Evolutionary conservation across 305 asterid species (phyloP).

Genomic region (Ilex paraguariensis): DNA sequence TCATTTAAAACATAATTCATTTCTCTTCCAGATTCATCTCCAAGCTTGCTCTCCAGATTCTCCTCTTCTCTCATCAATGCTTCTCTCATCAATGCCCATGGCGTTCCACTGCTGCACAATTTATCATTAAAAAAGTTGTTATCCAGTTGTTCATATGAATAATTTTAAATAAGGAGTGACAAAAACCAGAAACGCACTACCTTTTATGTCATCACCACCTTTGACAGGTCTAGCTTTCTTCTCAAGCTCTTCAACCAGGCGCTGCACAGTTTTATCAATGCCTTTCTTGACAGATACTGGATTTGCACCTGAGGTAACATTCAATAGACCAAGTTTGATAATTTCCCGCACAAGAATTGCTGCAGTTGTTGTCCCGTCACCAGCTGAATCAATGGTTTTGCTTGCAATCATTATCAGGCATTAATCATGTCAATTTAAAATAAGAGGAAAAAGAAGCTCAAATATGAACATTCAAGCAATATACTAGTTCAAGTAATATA

Average conservation of each 20-base stretch:
- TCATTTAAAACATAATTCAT: too few relatives aligned
- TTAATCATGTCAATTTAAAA: background rate
- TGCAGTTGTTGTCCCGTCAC: slow-evolving; percentile 98
- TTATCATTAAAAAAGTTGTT: background rate
- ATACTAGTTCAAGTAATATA: too few relatives aligned
- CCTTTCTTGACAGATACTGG: slow-evolving; percentile 92
- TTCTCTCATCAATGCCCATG: too few relatives aligned
- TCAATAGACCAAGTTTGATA: slow-evolving; percentile 80
- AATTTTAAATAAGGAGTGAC: background rate
- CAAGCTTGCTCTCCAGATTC: too few relatives aligned
- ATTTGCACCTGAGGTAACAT: slow-evolving; percentile 97
- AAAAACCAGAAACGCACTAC: slow-evolving; percentile 24
- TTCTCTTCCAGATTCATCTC: too few relatives aligned
- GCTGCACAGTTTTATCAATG: slow-evolving; percentile 80
- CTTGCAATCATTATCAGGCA: slow-evolving; percentile 71
- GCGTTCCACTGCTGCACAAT: too few relatives aligned
- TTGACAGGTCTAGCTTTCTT: slow-evolving; percentile 87
- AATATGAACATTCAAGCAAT: too few relatives aligned
- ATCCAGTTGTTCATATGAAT: too few relatives aligned
- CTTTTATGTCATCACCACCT: slow-evolving; percentile 92
- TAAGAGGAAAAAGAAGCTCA: too few relatives aligned
- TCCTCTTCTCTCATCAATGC: too few relatives aligned
- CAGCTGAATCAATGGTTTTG: slow-evolving; percentile 98
- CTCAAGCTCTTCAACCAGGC: slow-evolving; percentile 76
- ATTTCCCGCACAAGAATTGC: slow-evolving; percentile 92